These are phyloP conservation scores for Populus hybrid DNA, from an alignment of 441 rosid species.

Conservation along the genomic window DNA sequence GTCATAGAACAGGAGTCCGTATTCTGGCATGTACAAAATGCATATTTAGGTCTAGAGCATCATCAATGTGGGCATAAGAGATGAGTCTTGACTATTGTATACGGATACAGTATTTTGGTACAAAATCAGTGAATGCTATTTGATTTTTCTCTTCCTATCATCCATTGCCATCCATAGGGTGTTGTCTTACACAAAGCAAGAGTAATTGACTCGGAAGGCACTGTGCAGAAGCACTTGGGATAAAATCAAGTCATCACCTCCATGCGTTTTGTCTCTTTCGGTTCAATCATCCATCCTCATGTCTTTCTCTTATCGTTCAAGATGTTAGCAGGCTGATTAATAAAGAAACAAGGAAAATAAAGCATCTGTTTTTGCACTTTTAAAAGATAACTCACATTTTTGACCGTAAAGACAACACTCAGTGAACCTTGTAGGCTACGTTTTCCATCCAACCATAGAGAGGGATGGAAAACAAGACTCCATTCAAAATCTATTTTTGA, in stretches of 20 bases:
- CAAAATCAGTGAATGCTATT: not conserved
- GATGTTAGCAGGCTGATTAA: not conserved
- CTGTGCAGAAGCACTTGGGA: too few species aligned
- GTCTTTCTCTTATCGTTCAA: not conserved
- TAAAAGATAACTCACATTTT: not conserved
- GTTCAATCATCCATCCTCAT: not conserved
- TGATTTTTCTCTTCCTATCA: not conserved
- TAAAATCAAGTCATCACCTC: too few species aligned
- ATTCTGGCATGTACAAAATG: not conserved
- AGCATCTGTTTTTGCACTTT: not conserved
- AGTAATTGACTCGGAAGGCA: too few species aligned
- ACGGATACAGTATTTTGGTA: not conserved
- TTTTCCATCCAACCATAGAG: not conserved
- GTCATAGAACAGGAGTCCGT: not conserved
- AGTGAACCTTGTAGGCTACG: not conserved
- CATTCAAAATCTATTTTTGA: not conserved
- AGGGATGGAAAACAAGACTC: not conserved
- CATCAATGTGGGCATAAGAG: too few species aligned
- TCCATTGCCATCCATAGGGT: not conserved
- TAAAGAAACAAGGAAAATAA: not conserved
- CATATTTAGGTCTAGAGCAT: not conserved
- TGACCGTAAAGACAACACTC: not conserved
- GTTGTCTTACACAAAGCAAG: too few species aligned
- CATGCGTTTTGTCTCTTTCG: too few species aligned
- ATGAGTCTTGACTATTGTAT: not conserved